A percentile compares a stretch with the other conserved stretches of the same genome.
Conservation (phyloP, 2,329 filamentous ascomycete genomes). For the Calonectria honghensis region DNA sequence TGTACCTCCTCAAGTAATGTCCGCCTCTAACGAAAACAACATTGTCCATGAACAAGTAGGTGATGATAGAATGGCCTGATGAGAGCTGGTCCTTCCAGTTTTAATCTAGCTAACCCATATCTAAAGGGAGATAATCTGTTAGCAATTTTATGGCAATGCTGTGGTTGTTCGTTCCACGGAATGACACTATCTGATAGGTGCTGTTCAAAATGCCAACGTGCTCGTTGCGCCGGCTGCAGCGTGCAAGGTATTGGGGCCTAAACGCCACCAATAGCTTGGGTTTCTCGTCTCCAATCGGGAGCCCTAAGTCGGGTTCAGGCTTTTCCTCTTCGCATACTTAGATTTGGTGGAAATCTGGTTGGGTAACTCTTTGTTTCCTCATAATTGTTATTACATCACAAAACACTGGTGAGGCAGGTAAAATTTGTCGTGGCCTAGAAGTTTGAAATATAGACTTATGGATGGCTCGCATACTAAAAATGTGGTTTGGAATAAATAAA, state of each 20-base stretch:
- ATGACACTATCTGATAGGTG: neutral
- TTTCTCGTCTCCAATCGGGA: neutral
- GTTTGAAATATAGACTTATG: neutral
- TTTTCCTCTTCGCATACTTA: neutral
- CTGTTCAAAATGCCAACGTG: neutral
- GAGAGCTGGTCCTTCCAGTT: neutral
- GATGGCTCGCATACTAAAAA: neutral
- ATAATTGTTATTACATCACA: neutral
- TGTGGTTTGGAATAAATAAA: neutral
- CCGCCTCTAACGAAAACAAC: neutral
- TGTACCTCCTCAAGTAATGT: neutral
- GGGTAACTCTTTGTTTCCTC: neutral
- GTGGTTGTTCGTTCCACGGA: neutral
- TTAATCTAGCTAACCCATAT: neutral
- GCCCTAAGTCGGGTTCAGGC: no score
- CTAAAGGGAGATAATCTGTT: neutral
- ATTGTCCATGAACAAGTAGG: neutral
- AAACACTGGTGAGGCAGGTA: neutral
- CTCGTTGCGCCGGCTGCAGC: neutral
- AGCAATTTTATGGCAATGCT: neutral
- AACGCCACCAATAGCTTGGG: neutral
- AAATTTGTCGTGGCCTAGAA: neutral
- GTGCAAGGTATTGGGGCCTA: neutral
- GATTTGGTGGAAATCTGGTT: neutral
- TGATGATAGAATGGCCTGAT: neutral